These are phyloP conservation scores for Nicotiana otophora DNA, from an alignment of 257 asterid species.

Conservation along the genomic window DNA sequence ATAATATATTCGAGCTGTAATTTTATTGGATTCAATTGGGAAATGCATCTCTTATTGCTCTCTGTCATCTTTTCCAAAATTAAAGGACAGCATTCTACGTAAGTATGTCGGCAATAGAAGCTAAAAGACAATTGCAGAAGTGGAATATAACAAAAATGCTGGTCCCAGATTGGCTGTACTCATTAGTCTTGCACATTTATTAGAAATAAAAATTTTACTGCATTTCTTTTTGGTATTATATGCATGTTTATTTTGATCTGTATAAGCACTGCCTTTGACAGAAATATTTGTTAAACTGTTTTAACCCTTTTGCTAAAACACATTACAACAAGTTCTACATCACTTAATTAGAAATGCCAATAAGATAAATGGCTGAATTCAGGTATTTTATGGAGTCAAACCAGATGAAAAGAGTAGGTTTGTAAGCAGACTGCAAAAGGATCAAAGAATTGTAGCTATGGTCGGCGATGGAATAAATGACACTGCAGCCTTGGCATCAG, in stretches of 20 bases:
- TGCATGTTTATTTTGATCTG: background rate
- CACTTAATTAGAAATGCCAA: background rate
- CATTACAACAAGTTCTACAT: background rate
- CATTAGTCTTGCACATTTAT: background rate
- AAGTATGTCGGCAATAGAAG: background rate
- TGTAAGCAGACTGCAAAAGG: conserved; percentile 60
- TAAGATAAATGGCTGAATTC: conserved; percentile 26
- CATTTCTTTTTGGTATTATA: background rate
- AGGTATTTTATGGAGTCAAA: conserved; percentile 84
- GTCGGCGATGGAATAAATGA: conserved; percentile 99
- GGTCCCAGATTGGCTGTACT: background rate
- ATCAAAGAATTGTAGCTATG: conserved; percentile 83
- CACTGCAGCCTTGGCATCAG: conserved; percentile 94
- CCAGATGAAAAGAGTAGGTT: conserved; percentile 83
- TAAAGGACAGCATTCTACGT: background rate
- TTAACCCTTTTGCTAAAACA: background rate
- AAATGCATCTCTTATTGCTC: background rate
- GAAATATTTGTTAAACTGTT: background rate
- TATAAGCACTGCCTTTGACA: background rate
- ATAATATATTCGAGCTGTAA: background rate
- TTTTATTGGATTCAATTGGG: background rate
- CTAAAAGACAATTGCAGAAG: background rate
- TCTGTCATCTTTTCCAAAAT: background rate
- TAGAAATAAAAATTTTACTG: background rate
- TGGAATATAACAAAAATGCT: background rate